Evolutionary conservation across 352 stramenopile genomes (phyloP).

Genomic region (Globisporangium carolinianum): DNA sequence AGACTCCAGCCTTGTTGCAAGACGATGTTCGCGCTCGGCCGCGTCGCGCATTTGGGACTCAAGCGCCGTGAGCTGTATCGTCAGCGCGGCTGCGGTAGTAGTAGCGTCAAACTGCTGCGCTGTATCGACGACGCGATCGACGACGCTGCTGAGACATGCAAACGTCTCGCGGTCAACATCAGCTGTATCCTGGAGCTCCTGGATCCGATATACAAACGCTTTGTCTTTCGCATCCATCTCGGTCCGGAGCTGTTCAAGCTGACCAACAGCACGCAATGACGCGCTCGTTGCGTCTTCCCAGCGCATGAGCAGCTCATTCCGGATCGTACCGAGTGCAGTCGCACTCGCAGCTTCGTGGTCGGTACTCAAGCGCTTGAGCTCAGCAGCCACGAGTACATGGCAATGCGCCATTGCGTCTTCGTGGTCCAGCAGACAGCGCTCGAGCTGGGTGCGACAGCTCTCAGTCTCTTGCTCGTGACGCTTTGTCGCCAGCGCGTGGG

Average conservation of each 20-base stretch:
- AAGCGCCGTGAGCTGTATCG: conserved; percentile 27
- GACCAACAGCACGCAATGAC: neutral
- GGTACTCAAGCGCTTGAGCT: conserved; percentile 13
- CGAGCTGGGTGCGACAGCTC: conserved; percentile 27
- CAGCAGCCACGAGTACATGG: conserved; percentile 10
- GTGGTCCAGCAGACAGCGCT: conserved; percentile 30
- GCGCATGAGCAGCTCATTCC: conserved; percentile 28
- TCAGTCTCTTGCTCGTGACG: conserved; percentile 19
- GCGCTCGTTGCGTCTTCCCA: conserved; percentile 29
- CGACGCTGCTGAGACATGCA: conserved; percentile 24
- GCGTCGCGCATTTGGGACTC: conserved; percentile 20
- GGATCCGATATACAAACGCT: conserved; percentile 12
- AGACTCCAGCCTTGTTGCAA: conserved; percentile 22
- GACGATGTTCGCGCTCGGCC: conserved; percentile 19
- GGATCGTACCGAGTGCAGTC: conserved; percentile 12
- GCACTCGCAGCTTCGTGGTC: neutral
- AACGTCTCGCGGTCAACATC: conserved; percentile 16
- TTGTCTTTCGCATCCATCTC: conserved; percentile 17
- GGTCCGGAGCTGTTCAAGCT: conserved; percentile 8
- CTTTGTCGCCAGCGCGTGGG: conserved; percentile 13
- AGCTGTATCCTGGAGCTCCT: conserved; percentile 8
- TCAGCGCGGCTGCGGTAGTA: conserved; percentile 18
- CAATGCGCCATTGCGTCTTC: conserved; percentile 38
- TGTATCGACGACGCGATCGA: conserved; percentile 44
- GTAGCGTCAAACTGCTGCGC: conserved; percentile 19